A percentile compares a stretch with the other conserved stretches of the same genome.
phyloP scores from a whole-genome alignment of 23 red algal species.

The Gracilariopsis chorda region DNA sequence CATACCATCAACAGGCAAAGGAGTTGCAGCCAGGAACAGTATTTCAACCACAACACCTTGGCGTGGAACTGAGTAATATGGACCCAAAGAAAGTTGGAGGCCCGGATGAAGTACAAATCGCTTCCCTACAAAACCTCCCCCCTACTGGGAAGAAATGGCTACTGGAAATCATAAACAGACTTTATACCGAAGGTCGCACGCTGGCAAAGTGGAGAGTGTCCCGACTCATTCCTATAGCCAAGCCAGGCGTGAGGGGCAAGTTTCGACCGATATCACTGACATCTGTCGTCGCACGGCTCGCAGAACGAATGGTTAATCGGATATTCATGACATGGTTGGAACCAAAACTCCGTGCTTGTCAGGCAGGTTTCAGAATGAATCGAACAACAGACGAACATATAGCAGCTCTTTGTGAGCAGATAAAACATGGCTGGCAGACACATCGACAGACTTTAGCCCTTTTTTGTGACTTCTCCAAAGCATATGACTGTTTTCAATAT shows the following conservation, averaged over 20 bases:
- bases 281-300: not conserved
- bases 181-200: not conserved
- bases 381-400: not conserved
- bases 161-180: not conserved
- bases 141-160: not conserved
- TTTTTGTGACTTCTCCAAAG: not conserved
- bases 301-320: not conserved
- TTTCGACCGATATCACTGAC: not conserved
- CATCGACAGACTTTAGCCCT: not conserved
- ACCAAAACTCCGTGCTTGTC: not conserved
- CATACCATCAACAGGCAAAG: not conserved
- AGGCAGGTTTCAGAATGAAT: not conserved
- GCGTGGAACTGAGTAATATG: not conserved
- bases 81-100: not conserved
- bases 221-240: not conserved
- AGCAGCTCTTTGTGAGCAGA: not conserved
- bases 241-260: not conserved
- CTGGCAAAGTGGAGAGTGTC: not conserved
- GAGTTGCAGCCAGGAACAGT: too few relatives aligned
- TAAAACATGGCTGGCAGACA: not conserved
- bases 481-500: not conserved
- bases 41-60: too few relatives aligned
- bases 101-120: not conserved
- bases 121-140: not conserved
- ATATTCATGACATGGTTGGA: not conserved